These are phyloP conservation scores for Malus asiatica DNA, from an alignment of 306 rosid genomes.

Conservation along the genomic window DNA sequence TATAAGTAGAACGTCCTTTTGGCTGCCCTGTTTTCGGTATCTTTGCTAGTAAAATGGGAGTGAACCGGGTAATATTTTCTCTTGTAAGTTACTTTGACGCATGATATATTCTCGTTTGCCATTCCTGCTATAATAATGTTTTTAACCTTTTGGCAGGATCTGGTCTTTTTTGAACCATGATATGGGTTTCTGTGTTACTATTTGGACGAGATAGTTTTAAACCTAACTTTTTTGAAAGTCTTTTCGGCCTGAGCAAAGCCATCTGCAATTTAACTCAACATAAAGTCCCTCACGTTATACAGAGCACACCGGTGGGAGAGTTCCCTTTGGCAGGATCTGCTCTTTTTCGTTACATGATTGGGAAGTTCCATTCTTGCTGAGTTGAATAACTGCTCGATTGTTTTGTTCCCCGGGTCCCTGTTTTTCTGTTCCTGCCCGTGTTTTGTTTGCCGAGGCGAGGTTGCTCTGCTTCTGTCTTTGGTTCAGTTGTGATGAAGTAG, in stretches of 20 bases:
- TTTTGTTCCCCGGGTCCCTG: constrained; percentile 12
- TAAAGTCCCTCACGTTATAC: constrained; percentile 20
- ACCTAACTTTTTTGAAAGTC: constrained; percentile 31
- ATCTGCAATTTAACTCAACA: constrained; percentile 27
- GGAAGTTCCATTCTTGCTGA: constrained; percentile 17
- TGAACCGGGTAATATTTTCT: constrained; percentile 63
- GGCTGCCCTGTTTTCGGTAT: constrained; percentile 54
- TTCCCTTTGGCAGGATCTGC: constrained; percentile 4
- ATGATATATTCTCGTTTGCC: constrained; percentile 28
- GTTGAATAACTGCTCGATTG: constrained; percentile 23
- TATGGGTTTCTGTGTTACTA: constrained; percentile 79
- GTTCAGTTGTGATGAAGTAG: not conserved
- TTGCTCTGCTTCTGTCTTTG: not conserved
- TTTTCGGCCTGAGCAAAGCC: constrained; percentile 43
- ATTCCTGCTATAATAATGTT: constrained; percentile 52
- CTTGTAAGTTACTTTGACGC: constrained; percentile 22
- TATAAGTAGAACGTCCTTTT: constrained; percentile 45
- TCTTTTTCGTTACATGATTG: not conserved
- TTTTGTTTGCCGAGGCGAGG: constrained; percentile 38
- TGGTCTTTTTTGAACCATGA: constrained; percentile 76
- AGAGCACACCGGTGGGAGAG: constrained; percentile 26
- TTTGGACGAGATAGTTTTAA: constrained; percentile 62
- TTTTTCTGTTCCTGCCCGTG: constrained; percentile 31
- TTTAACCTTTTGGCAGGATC: constrained; percentile 95
- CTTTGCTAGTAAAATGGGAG: constrained; percentile 48